Base-by-base conservation (phyloP, 169 alveolate genomes). In the Condylostoma magnum region DNA sequence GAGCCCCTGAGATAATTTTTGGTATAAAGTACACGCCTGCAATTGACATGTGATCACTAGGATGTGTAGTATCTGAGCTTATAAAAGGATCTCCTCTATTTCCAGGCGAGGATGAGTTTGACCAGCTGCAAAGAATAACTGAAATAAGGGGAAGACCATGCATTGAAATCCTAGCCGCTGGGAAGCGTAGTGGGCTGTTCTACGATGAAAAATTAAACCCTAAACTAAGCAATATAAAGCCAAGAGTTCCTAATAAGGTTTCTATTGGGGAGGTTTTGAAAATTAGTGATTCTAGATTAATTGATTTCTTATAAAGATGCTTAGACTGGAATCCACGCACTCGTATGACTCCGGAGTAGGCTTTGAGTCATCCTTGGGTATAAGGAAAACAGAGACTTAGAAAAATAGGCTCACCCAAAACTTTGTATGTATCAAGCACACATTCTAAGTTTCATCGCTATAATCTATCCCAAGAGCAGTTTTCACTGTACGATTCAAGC, bases 1-100 rank as follows among this genome's bases (percentile, higher is more conserved):
- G 71, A 12, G 56, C 71, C 15, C 71, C 71, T 58, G 71, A 58
- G 25, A 31, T 58, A 15, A 58, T 58, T 34, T 27, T 55, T 41
- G n/a, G n/a, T n/a, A n/a, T n/a, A n/a, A n/a, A n/a, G n/a, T n/a
- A n/a, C n/a, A n/a, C n/a, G n/a, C n/a, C n/a, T n/a, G n/a, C n/a
- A 41, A 94, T 98, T 53, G 99, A 98, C 69, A 89, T 96, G 34
- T 97, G 99, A 99, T 87, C 97, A 34, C 95, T 97, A 27, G 99
- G 97, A 18, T 88, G 96, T 18, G 96, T 99, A 2, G 81, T 98
- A 28, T 95, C 85, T 82, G 99, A 98, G 80, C 80, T 97, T 25
- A 97, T 95, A 53, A 95, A 99, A n/a, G 99, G 99, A 15, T 93
- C 93, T 76, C 90, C 97, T 3, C 86, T 97, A 68, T 97, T 98